Conservation (phyloP, 495 filamentous ascomycete species). For the Penicillium cinerascens region DNA sequence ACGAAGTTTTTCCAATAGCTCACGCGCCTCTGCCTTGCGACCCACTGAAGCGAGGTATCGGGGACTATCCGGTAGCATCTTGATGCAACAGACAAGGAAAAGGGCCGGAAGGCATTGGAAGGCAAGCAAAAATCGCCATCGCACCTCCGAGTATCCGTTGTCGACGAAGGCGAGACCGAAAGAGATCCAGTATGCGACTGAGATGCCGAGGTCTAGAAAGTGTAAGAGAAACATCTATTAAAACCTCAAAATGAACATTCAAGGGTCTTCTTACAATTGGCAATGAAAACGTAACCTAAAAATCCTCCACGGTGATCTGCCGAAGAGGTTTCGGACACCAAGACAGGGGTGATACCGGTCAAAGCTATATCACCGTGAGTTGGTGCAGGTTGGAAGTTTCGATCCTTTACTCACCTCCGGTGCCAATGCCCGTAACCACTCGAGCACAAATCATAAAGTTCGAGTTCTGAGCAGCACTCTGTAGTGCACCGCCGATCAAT, state of each 20-base stretch:
- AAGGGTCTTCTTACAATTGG: slow-evolving; percentile 42
- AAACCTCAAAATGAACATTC: no score
- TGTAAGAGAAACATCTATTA: no score
- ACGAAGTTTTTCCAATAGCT: slow-evolving; percentile 30
- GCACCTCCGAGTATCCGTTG: slow-evolving; percentile 45
- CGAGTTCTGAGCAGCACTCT: slow-evolving; percentile 47
- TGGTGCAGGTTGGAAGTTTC: slow-evolving; percentile 3
- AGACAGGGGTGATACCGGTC: slow-evolving; percentile 50
- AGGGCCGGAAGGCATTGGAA: slow-evolving; percentile 54
- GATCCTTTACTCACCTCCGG: slow-evolving; percentile 32
- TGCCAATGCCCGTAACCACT: slow-evolving; percentile 55
- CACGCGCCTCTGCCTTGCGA: slow-evolving; percentile 36
- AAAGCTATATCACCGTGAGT: slow-evolving; percentile 28
- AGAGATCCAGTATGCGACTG: slow-evolving; percentile 60
- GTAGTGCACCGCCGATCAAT: slow-evolving; percentile 51
- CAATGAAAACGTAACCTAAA: slow-evolving; percentile 52
- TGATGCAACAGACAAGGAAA: slow-evolving; percentile 46
- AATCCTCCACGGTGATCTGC: slow-evolving; percentile 46
- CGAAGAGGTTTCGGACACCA: slow-evolving; percentile 49
- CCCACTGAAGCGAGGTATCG: slow-evolving; percentile 41
- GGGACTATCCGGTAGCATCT: slow-evolving; percentile 47
- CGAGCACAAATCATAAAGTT: slow-evolving; percentile 54
- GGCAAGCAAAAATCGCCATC: slow-evolving; percentile 55
- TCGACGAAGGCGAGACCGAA: slow-evolving; percentile 55
- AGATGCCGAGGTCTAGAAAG: slow-evolving; percentile 51